phyloP scores from a whole-genome alignment of 805 yeast genomes.

The Torulaspora quercuum region DNA sequence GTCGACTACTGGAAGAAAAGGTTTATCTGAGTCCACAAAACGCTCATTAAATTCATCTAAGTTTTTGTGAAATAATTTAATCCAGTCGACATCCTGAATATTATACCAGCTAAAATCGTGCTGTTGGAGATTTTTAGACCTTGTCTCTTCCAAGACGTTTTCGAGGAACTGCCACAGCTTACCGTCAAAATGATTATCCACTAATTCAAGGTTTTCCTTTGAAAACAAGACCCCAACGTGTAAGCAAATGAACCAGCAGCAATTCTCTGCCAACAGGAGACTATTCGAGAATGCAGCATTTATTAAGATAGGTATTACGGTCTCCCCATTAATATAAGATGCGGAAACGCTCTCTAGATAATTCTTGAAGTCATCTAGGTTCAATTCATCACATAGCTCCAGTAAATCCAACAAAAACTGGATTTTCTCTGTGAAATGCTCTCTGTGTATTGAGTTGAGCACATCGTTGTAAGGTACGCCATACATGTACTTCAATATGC shows the following conservation, averaged over 20 bases:
- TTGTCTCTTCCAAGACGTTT: conserved; percentile 10
- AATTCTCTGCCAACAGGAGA: conserved; percentile 51
- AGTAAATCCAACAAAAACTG: conserved; percentile 51
- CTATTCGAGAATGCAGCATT: conserved; percentile 55
- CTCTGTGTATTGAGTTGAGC: conserved; percentile 21
- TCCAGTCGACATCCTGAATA: conserved; percentile 27
- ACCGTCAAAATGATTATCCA: conserved; percentile 30
- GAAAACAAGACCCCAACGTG: conserved; percentile 62
- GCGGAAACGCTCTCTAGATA: conserved; percentile 58
- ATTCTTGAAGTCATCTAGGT: conserved; percentile 56
- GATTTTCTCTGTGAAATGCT: conserved; percentile 15
- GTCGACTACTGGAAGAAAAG: conserved; percentile 40
- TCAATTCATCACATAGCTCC: conserved; percentile 58
- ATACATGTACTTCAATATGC: conserved; percentile 53
- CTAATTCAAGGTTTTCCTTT: conserved; percentile 41
- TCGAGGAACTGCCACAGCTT: conserved; percentile 29
- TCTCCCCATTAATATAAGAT: conserved; percentile 55
- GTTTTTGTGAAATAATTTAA: conserved; percentile 39
- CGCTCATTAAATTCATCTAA: conserved; percentile 39
- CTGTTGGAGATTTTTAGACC: background rate
- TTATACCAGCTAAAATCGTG: conserved; percentile 33
- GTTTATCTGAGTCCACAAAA: conserved; percentile 39
- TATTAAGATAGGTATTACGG: conserved; percentile 52
- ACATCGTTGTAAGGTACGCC: conserved; percentile 40
- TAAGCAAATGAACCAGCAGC: conserved; percentile 64